These are phyloP conservation scores for Aureobasidium sp. DNA, from an alignment of 2,329 filamentous ascomycete genomes.

Conservation along the genomic window DNA sequence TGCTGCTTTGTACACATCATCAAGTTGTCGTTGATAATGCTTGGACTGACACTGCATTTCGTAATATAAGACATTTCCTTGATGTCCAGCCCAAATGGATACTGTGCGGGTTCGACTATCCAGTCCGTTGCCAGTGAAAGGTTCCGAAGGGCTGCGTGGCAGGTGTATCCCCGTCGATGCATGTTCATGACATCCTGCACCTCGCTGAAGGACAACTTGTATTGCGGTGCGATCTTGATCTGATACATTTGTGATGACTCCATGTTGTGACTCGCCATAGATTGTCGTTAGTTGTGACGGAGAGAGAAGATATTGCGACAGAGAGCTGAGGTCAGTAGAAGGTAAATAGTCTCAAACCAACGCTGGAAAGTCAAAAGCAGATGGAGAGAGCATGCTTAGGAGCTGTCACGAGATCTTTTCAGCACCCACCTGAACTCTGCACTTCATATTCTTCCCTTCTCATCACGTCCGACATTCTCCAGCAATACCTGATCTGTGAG, in stretches of 20 bases:
- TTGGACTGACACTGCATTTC: neutral
- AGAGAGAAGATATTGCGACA: neutral
- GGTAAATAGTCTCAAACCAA: neutral
- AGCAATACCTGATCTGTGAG: neutral
- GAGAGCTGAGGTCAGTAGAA: neutral
- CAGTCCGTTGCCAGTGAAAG: neutral
- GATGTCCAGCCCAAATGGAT: no score
- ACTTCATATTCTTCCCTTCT: neutral
- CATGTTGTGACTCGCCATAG: neutral
- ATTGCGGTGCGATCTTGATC: neutral
- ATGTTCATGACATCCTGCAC: neutral
- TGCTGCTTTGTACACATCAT: neutral
- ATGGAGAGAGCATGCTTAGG: neutral
- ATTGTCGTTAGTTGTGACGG: neutral
- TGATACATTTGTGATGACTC: neutral
- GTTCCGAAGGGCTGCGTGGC: neutral
- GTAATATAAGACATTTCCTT: neutral
- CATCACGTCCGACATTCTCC: neutral
- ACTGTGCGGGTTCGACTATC: neutral
- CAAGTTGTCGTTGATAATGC: neutral
- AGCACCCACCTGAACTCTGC: neutral
- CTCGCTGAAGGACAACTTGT: neutral
- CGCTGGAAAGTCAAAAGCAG: neutral
- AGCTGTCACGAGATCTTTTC: neutral
- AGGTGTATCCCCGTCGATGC: neutral